Conservation (phyloP, 1,284 basidiomycete species). For the Tilletia setariae region DNA sequence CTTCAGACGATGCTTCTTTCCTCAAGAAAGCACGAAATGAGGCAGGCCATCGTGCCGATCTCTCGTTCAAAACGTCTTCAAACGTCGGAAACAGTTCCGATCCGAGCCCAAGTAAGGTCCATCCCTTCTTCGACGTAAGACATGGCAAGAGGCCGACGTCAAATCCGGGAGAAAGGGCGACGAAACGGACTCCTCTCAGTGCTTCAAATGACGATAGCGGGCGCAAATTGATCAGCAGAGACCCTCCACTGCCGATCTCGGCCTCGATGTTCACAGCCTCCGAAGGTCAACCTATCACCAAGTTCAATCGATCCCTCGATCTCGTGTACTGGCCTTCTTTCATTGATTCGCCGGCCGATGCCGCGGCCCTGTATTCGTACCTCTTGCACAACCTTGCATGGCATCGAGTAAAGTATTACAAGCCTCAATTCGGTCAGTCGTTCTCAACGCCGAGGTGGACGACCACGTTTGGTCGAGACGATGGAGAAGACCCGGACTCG, state of each 20-base stretch:
- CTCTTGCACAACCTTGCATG: constrained; percentile 24
- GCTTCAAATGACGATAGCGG: neutral
- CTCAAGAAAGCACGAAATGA: neutral
- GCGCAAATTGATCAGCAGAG: neutral
- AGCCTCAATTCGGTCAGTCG: constrained; percentile 10
- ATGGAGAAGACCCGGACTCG: constrained; percentile 18
- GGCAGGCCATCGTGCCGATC: neutral
- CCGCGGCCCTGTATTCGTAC: constrained; percentile 15
- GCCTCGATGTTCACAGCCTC: constrained; percentile 8
- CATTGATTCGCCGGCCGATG: constrained; percentile 15
- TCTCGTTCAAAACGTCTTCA: no score
- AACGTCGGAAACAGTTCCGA: no score
- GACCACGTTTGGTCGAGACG: constrained; percentile 27
- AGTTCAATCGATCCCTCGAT: constrained; percentile 23
- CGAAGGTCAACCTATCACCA: constrained; percentile 11
- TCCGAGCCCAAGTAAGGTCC: neutral
- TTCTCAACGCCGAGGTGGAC: constrained; percentile 29
- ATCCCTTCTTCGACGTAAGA: constrained; percentile 4
- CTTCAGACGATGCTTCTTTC: no score
- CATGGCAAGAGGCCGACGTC: neutral
- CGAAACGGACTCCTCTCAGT: neutral
- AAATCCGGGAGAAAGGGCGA: neutral
- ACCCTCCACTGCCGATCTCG: neutral
- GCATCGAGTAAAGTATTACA: constrained; percentile 28
- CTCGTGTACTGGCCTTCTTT: constrained; percentile 23